Conservation (phyloP, 2,329 filamentous ascomycete species). For the Xylariaceae sp. region DNA sequence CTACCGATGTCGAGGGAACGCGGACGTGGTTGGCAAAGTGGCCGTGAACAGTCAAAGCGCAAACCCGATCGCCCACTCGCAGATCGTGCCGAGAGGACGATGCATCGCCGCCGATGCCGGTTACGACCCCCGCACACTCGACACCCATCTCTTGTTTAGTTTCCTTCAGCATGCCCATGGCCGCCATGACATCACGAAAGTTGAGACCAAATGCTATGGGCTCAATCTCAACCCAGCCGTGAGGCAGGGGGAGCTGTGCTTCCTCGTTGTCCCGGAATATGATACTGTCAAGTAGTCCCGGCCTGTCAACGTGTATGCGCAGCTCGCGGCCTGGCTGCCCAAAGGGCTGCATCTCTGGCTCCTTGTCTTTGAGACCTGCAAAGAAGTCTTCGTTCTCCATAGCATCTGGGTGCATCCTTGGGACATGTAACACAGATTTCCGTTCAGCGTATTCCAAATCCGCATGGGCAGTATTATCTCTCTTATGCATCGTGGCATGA, state of each 20-base stretch:
- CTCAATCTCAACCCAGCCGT: constrained; percentile 16
- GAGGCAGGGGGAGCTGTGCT: neutral
- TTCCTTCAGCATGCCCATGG: constrained; percentile 22
- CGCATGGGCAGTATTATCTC: neutral
- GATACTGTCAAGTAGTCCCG: constrained; percentile 19
- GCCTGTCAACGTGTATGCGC: constrained; percentile 13
- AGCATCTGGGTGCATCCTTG: constrained; percentile 15
- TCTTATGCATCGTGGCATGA: neutral
- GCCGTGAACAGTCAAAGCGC: constrained; percentile 1
- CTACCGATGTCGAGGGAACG: neutral
- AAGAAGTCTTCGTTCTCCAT: neutral
- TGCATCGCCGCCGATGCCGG: constrained; percentile 12
- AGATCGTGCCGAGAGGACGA: neutral
- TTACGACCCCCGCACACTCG: constrained; percentile 27
- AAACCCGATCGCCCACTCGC: constrained; percentile 25
- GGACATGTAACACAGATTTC: constrained; percentile 2
- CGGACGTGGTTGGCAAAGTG: constrained; percentile 13
- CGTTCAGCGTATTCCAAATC: constrained; percentile 28
- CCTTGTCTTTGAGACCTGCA: neutral
- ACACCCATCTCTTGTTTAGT: constrained; percentile 12
- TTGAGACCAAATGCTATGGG: constrained; percentile 21
- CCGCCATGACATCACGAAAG: constrained; percentile 19
- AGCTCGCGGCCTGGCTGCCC: constrained; percentile 15
- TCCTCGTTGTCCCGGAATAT: constrained; percentile 16
- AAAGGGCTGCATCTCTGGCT: constrained; percentile 14